Evolutionary conservation across 1,284 basidiomycete species (phyloP), one percentile per base, ranked within the genome.

Genomic region (Malassezia globosa): DNA sequence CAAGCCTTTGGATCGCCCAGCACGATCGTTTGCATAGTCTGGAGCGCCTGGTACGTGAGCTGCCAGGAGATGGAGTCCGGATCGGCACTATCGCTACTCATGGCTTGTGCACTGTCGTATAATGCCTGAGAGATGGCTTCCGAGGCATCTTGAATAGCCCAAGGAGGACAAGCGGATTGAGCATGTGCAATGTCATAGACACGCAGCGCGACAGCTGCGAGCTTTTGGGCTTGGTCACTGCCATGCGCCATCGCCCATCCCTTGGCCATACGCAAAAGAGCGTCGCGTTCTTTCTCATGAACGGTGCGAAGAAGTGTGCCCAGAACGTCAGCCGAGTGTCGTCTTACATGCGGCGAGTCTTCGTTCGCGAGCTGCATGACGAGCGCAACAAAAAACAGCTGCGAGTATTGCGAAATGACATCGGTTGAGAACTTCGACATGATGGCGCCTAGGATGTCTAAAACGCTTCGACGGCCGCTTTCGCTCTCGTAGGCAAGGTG

Each of bases 341-440:
- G 84, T 19, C 87, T 78, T 69, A 89, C 96, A 66, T 84, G 83
- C 26, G 83, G 75, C 4, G 88, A 87, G 42, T 86, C 83, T 66
- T 99, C 94, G 69, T 97, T 97, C 26, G 87, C 89, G 22, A 96
- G 74, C 24, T 84, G 83, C 80, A 96, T 85, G 16, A 94, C 87
- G 18, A 97, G 78, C 0, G 86, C 83, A 3, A 95, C 82, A 68
- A 96, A 95, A 42, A 97, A 77, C 60, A 96, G 77, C 67, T 96
- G 87, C 13, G 85, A 79, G 62, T 90, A 84, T 64, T 92, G 85
- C 13, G 76, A 76, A 31, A 97, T 75, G 18, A 95, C 76, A 3
- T 77, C 78, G 8, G 77, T 76, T 52, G 86, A 82, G 69, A 97
- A 94, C 74, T 97, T 97, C 61, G 77, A 65, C 41, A 96, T 75